phyloP scores from a whole-genome alignment of 2,329 filamentous ascomycete genomes.

The Talaromyces sp. region DNA sequence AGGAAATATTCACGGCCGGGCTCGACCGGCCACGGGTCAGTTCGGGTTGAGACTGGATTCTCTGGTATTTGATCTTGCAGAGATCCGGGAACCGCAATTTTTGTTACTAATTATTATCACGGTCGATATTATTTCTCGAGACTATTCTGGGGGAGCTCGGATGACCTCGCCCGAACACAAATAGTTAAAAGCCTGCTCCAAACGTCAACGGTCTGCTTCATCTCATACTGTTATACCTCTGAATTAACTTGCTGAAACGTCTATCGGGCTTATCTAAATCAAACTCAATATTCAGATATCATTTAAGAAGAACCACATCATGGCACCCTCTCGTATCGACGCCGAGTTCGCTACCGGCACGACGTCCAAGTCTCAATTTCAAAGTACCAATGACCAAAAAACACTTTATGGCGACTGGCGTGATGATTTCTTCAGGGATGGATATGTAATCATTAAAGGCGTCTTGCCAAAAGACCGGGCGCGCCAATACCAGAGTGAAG shows the following conservation, averaged over 20 bases:
- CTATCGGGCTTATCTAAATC: not conserved
- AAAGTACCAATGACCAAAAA: not conserved
- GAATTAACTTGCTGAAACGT: not conserved
- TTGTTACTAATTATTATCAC: not conserved
- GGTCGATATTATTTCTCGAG: not conserved
- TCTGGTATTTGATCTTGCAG: not conserved
- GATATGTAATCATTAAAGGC: constrained; percentile 1
- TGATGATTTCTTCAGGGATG: not conserved
- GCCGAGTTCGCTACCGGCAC: not conserved
- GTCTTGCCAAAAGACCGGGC: not conserved
- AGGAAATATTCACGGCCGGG: not conserved
- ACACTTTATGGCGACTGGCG: not conserved
- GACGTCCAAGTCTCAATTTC: not conserved
- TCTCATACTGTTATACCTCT: too few relatives aligned
- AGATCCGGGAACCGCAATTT: not conserved
- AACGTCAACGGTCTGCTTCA: too few relatives aligned
- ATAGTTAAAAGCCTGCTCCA: not conserved
- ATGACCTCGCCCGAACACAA: not conserved
- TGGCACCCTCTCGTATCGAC: not conserved
- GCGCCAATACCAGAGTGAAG: constrained; percentile 13
- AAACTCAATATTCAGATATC: not conserved
- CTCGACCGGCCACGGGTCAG: not conserved
- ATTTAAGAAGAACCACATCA: not conserved
- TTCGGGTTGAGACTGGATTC: not conserved
- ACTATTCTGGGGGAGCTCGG: not conserved